These are phyloP conservation scores for Boletus subcaerulescens DNA, from an alignment of 768 basidiomycete species.

Conservation along the genomic window DNA sequence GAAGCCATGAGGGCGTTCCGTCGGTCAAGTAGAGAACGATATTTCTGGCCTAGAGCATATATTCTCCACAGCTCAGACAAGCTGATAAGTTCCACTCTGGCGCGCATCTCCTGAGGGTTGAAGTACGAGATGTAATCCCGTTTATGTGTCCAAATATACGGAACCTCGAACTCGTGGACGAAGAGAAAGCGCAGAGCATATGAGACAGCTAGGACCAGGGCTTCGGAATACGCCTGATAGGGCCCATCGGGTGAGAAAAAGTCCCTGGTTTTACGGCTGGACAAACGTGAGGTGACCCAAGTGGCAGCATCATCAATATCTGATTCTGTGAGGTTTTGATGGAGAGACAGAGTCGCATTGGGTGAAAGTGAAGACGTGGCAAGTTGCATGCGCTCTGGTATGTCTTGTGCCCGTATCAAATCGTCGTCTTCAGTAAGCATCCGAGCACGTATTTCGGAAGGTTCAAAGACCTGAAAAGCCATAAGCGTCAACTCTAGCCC, in stretches of 20 bases:
- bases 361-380: conserved; percentile 79
- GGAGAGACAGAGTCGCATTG: conserved; percentile 56
- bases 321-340: conserved; percentile 61
- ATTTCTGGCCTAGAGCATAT: conserved; percentile 84
- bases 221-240: conserved; percentile 55
- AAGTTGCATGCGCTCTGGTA: conserved; percentile 95
- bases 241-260: conserved; percentile 68
- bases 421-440: conserved; percentile 93
- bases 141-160: conserved; percentile 92
- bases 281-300: conserved; percentile 84
- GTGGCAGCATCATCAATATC: conserved; percentile 79
- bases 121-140: conserved; percentile 87
- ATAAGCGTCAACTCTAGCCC: conserved; percentile 2
- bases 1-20: conserved; percentile 57
- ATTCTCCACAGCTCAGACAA: conserved; percentile 90
- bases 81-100: conserved; percentile 68
- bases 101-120: conserved; percentile 59
- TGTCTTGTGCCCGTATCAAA: conserved; percentile 82
- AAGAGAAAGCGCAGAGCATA: conserved; percentile 80
- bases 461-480: conserved; percentile 83
- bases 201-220: conserved; percentile 77
- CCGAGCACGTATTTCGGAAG: conserved; percentile 88
- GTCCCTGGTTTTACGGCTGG: conserved; percentile 63
- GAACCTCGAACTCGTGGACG: conserved; percentile 86
- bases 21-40: conserved; percentile 80